These are phyloP conservation scores for Leccinum boreale DNA, from an alignment of 768 basidiomycete genomes.

Conservation along the genomic window DNA sequence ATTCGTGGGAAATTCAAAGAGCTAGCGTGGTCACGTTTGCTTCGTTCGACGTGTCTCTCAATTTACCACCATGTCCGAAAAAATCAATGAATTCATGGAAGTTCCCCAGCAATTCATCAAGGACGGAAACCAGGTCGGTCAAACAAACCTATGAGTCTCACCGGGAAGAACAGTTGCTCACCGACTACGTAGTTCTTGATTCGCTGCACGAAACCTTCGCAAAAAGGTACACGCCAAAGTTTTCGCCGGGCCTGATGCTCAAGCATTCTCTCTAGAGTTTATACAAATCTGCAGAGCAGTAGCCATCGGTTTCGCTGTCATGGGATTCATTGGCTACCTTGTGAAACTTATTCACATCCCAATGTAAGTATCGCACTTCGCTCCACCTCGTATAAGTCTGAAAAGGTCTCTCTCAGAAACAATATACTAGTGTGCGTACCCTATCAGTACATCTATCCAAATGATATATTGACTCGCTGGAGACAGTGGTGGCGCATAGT, in stretches of 20 bases:
- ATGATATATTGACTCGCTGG: slow-evolving; percentile 24
- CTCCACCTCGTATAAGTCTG: slow-evolving; percentile 3
- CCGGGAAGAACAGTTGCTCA: slow-evolving; percentile 7
- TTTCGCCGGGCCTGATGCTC: background rate
- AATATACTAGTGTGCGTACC: slow-evolving; percentile 92
- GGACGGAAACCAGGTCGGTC: slow-evolving; percentile 86
- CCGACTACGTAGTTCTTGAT: slow-evolving; percentile 71
- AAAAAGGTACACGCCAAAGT: slow-evolving; percentile 61
- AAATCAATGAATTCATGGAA: slow-evolving; percentile 85
- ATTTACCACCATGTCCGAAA: slow-evolving; percentile 73
- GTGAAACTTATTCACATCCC: slow-evolving; percentile 98
- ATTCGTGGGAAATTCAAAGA: slow-evolving; percentile 25
- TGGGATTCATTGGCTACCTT: slow-evolving; percentile 99
- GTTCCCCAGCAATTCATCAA: slow-evolving; percentile 88
- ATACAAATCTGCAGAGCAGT: slow-evolving; percentile 93
- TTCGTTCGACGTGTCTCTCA: slow-evolving; percentile 12
- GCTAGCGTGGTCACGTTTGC: slow-evolving; percentile 28
- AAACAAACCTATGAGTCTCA: background rate
- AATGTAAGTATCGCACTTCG: slow-evolving; percentile 61
- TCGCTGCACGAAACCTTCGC: slow-evolving; percentile 96
- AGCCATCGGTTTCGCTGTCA: slow-evolving; percentile 95
- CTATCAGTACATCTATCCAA: background rate
- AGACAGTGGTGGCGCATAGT: slow-evolving; percentile 72
- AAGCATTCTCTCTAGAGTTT: slow-evolving; percentile 62
- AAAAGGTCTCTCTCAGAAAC: slow-evolving; percentile 55